Evolutionary conservation across 2,329 filamentous ascomycete species (phyloP).

Genomic region (Exophiala calicioides): DNA sequence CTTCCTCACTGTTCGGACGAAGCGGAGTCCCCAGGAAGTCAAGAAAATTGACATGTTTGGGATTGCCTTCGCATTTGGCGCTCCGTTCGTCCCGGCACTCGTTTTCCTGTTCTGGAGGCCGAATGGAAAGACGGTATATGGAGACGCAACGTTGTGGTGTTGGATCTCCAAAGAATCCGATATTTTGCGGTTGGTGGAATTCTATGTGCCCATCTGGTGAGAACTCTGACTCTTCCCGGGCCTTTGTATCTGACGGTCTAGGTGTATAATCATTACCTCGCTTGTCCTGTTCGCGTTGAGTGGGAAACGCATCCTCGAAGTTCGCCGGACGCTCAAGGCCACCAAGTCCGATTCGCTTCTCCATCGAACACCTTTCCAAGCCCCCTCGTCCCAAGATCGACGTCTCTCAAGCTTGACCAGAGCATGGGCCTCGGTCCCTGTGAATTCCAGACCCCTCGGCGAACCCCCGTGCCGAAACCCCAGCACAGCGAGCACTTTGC

Average conservation of each 20-base stretch:
- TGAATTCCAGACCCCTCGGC: neutral
- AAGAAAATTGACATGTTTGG: conserved; percentile 18
- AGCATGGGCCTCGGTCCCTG: conserved; percentile 5
- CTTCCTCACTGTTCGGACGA: conserved; percentile 16
- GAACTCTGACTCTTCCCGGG: neutral
- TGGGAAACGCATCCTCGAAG: conserved; percentile 20
- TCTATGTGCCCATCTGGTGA: conserved; percentile 24
- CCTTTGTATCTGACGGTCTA: neutral
- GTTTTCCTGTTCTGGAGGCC: conserved; percentile 22
- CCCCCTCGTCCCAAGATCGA: conserved; percentile 7
- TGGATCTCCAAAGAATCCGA: conserved; percentile 21
- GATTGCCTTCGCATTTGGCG: conserved; percentile 16
- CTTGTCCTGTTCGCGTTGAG: conserved; percentile 19
- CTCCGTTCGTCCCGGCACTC: conserved; percentile 18
- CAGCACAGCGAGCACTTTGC: too few relatives aligned
- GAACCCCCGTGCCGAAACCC: too few relatives aligned
- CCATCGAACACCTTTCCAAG: neutral
- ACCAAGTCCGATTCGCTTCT: conserved; percentile 10
- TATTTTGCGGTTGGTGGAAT: conserved; percentile 17
- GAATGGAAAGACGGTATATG: conserved; percentile 19
- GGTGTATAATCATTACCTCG: conserved; percentile 18
- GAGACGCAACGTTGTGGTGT: conserved; percentile 23
- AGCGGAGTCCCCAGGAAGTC: conserved; percentile 15
- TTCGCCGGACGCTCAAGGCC: conserved; percentile 18
- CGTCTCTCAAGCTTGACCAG: conserved; percentile 12